Base-by-base conservation (phyloP, 2,329 filamentous ascomycete genomes). In the Fusarium marasasianum region DNA sequence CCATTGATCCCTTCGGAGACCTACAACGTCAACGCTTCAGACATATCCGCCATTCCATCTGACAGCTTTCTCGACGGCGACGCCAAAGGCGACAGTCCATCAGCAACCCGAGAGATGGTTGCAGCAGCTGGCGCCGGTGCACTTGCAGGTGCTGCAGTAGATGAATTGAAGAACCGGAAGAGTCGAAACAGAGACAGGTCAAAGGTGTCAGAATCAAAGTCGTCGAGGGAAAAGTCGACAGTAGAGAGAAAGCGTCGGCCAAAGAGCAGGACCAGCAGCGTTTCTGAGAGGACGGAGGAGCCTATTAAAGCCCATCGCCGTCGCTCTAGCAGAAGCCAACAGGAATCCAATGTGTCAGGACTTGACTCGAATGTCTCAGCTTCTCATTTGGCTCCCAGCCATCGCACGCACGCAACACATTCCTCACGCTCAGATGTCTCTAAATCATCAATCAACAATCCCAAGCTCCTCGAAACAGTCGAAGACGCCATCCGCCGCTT, bases 401-500 rank as follows among this genome's bases (percentile, higher is more conserved):
- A 90, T 74, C 87, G 87, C 51, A 90, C 88, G 2, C 81, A 86
- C 66, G 88, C 90, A 73, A 85, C 87, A 70, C 85, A 88, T 79
- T 89, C 88, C 40, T 81, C 85, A 68, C 86, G 84, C 63, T 88
- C 87, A 1, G 84, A 83, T 13, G 82, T 82, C 31, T 90, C 89
- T 35, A 90, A 88, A 61, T 94, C 94, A 7, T 96, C 94, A 1
- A 94, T 97, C 81, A 97, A 97, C 83, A 98, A 98, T 78, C 95
- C 95, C 0, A 96, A 94, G 80, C 85, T 98, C 5, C 88, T 98
- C 5, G 94, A 96, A 78, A 96, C 95, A 0, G 95, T 98, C 7
- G 95, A 98, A 83, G 95, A 98, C 83, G 95, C 95, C 20, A 97
- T 98, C 79, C 92, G 94, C 72, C 90, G 95, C 55, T 87, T 98